These are phyloP conservation scores for Colletotrichum sp. DNA, from an alignment of 2,329 filamentous ascomycete genomes.

Conservation along the genomic window DNA sequence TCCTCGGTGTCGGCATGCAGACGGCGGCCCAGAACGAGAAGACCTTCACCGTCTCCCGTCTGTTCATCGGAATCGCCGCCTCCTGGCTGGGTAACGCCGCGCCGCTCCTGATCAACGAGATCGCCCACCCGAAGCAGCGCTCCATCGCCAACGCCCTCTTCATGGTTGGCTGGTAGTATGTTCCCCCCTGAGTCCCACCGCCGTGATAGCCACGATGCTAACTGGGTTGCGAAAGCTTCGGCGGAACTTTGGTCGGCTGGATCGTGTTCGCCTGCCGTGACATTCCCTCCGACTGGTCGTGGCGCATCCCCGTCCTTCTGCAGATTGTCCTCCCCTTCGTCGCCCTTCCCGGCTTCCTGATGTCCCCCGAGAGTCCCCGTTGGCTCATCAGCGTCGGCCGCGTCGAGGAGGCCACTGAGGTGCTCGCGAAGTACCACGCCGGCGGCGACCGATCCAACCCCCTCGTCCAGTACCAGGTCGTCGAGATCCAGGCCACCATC, in stretches of 20 bases:
- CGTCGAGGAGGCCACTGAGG: constrained; percentile 34
- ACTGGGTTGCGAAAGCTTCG: constrained; percentile 24
- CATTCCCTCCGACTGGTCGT: constrained; percentile 4
- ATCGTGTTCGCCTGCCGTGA: constrained; percentile 22
- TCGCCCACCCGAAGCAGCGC: constrained; percentile 33
- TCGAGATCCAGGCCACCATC: constrained; percentile 26
- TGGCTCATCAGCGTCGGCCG: constrained; percentile 31
- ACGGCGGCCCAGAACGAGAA: constrained; percentile 21
- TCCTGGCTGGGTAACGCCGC: constrained; percentile 30
- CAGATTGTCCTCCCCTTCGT: constrained; percentile 48
- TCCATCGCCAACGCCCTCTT: constrained; percentile 13
- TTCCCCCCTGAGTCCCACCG: neutral
- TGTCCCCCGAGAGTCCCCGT: constrained; percentile 32
- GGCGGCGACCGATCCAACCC: constrained; percentile 43
- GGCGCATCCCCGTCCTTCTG: constrained; percentile 33
- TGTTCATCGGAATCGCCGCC: constrained; percentile 35
- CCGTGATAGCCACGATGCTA: neutral
- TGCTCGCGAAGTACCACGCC: constrained; percentile 44
- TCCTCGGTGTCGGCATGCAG: constrained; percentile 27
- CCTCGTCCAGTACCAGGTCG: constrained; percentile 35
- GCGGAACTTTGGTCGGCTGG: constrained; percentile 37
- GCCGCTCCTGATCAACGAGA: constrained; percentile 37
- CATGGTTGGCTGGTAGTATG: constrained; percentile 22
- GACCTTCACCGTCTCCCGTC: constrained; percentile 36
- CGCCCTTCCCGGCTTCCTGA: constrained; percentile 28